phyloP scores from a whole-genome alignment of 2,329 filamentous ascomycete species.

The Aspergillus fructus region DNA sequence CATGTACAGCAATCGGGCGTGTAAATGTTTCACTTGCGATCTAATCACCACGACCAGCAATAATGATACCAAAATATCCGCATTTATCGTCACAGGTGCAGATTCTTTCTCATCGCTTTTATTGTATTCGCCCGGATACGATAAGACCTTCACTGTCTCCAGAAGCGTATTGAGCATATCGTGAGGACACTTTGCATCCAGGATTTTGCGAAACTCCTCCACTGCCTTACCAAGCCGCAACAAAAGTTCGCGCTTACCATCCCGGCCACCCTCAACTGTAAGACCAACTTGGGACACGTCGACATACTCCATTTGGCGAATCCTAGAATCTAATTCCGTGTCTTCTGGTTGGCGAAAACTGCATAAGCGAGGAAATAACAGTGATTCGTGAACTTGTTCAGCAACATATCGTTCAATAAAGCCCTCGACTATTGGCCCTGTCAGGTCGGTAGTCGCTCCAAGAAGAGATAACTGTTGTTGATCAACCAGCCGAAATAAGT shows the following conservation, averaged over 20 bases:
- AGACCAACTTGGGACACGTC: conserved; percentile 96
- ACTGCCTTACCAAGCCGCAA: conserved; percentile 74
- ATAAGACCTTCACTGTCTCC: conserved; percentile 79
- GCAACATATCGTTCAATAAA: conserved; percentile 93
- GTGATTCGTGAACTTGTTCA: conserved; percentile 81
- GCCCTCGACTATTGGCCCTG: conserved; percentile 85
- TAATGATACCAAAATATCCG: conserved; percentile 88
- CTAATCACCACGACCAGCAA: conserved; percentile 90
- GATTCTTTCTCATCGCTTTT: conserved; percentile 51
- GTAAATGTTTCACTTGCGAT: conserved; percentile 80
- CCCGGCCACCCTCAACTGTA: conserved; percentile 72
- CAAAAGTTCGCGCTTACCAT: conserved; percentile 78
- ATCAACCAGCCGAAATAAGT: conserved; percentile 92
- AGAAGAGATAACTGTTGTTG: conserved; percentile 91
- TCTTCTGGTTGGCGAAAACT: conserved; percentile 78
- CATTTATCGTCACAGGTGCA: conserved; percentile 67
- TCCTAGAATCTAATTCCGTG: conserved; percentile 81
- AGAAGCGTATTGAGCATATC: conserved; percentile 84
- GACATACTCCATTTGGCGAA: conserved; percentile 87
- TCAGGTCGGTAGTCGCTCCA: conserved; percentile 89
- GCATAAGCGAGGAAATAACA: conserved; percentile 81
- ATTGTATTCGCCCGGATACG: conserved; percentile 56
- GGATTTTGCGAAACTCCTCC: conserved; percentile 85
- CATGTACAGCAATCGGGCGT: conserved; percentile 90
- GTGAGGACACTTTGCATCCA: conserved; percentile 73